phyloP scores from a whole-genome alignment of 805 yeast genomes.

The Candida yuanshanica region DNA sequence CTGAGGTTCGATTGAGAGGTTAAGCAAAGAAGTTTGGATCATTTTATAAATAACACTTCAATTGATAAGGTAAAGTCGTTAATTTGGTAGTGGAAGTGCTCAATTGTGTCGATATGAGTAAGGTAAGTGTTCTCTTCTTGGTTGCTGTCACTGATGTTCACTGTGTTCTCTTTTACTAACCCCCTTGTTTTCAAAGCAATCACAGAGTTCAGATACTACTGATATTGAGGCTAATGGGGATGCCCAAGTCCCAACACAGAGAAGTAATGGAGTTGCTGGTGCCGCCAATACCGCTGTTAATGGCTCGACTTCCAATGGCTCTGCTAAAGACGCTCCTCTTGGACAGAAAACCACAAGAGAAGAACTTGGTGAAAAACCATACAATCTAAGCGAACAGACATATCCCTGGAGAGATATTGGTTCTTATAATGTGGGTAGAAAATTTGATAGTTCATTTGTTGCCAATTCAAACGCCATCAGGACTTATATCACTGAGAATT shows the following conservation, averaged over 20 bases:
- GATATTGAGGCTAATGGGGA: background rate
- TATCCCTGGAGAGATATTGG: slow-evolving; percentile 35
- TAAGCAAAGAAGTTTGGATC: too few relatives aligned
- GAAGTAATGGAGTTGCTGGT: background rate
- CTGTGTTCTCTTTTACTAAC: too few relatives aligned
- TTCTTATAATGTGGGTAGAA: slow-evolving; percentile 20
- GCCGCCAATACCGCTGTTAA: background rate
- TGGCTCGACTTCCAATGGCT: too few relatives aligned
- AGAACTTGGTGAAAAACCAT: slow-evolving; percentile 1
- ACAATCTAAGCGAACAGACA: slow-evolving; percentile 5
- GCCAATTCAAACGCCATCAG: slow-evolving; percentile 36
- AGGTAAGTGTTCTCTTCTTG: background rate
- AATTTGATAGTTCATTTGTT: slow-evolving; percentile 20
- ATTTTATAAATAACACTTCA: too few relatives aligned
- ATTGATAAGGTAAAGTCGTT: background rate
- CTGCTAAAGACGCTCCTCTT: background rate
- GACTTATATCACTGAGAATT: slow-evolving; percentile 60
- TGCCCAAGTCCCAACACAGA: background rate
- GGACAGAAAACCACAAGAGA: slow-evolving; percentile 1
- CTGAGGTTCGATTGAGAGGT: too few relatives aligned
- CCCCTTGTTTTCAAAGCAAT: background rate
- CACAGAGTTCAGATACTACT: background rate
- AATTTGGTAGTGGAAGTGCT: background rate
- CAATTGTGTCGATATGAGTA: slow-evolving; percentile 1
- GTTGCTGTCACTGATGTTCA: background rate